phyloP scores from a whole-genome alignment of 2,329 filamentous ascomycete genomes.

The Colletotrichum sp. region DNA sequence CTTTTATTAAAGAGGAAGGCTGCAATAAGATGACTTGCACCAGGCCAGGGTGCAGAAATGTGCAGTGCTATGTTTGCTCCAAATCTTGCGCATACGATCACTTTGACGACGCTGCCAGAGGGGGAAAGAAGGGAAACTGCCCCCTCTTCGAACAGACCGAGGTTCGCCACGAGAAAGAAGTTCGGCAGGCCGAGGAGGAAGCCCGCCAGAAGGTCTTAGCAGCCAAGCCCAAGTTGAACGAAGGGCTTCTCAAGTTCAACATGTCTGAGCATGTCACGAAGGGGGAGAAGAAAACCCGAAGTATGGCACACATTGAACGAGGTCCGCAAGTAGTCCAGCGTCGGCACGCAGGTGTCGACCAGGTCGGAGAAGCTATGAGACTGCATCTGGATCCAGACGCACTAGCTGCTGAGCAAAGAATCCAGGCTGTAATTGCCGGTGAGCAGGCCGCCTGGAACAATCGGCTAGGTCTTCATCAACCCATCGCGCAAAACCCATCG shows the following conservation, averaged over 20 bases:
- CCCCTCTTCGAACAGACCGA: constrained; percentile 70
- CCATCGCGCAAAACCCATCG: neutral
- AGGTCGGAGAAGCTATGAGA: neutral
- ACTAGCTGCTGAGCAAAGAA: too few species aligned
- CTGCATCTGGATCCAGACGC: neutral
- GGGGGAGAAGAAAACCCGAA: constrained; percentile 34
- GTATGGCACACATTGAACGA: neutral
- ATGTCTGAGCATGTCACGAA: constrained; percentile 51
- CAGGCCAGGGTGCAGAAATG: constrained; percentile 52
- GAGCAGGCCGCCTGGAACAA: neutral
- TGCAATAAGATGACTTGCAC: constrained; percentile 86
- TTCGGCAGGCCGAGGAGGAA: constrained; percentile 63
- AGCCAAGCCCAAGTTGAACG: constrained; percentile 65
- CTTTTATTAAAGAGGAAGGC: constrained; percentile 78
- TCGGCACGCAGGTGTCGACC: neutral
- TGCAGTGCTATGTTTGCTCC: constrained; percentile 76
- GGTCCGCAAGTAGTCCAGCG: neutral
- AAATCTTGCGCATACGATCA: constrained; percentile 71
- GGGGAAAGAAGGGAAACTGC: constrained; percentile 61
- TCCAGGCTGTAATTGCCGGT: neutral
- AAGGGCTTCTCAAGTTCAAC: constrained; percentile 62
- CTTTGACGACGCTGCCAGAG: constrained; percentile 61
- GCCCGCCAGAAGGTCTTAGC: constrained; percentile 59
- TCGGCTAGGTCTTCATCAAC: neutral
- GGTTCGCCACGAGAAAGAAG: constrained; percentile 66